Evolutionary conservation across 306 rosid species (phyloP), one percentile per base, ranked within the genome.

Genomic region (Cucurbita maxima): DNA sequence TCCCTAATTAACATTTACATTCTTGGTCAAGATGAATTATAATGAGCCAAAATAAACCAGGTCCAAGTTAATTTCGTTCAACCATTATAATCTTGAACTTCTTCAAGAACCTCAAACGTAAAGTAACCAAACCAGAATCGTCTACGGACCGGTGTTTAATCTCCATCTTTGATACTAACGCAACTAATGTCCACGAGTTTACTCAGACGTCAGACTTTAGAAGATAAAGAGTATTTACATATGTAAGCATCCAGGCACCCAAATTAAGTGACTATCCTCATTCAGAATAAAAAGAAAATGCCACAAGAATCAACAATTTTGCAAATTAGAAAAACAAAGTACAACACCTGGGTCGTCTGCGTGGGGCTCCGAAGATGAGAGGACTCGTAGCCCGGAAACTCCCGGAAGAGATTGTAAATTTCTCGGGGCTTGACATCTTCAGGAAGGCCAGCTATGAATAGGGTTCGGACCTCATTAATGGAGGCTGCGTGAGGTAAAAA

Each of bases 311-410:
- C 10, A 10, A 43, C 52, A 10, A 64, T 63, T 64, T 40, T 19
- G 16, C 6, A 36, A 19, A 50, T 37, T 51, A 63, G 44, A 41
- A 43, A 69, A 60, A 4, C 19, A 34, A 56, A 36, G 1, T 9
- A 73, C 18, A 58, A 74, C 1, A 38, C 97, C 99, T 94, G 95
- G 9, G 92, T 81, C 3, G 91, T 72, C 59, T 87, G 82, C 36
- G 84, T 69, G 22, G 92, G 95, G 79, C 80, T 86, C 8, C 98
- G 89, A 73, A 94, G 98, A 83, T 90, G 97, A 19, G 97, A 94
- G 10, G 99, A 94, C 77, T 89, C 97, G 75, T 89, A 94, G 38
- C 97, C 99, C 0, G 95, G 92, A 61, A 94, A 91, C 69, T 94
- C 97, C 7, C 95, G 95, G 77, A 94, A 87, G 2, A 94, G 80